phyloP scores from a whole-genome alignment of 2,329 filamentous ascomycete species.

The Beauveria scarabaeidicola region DNA sequence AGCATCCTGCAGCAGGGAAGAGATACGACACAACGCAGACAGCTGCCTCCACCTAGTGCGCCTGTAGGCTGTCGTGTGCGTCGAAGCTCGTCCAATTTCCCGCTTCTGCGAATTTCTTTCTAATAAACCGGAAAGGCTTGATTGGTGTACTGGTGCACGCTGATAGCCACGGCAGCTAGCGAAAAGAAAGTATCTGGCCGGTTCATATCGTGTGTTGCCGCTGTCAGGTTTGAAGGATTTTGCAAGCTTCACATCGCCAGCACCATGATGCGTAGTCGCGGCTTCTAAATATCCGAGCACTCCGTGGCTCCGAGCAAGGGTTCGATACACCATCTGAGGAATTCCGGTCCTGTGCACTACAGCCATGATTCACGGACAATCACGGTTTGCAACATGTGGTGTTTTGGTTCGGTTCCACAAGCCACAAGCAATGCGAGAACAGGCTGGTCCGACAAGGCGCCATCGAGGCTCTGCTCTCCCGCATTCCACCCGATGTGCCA shows the following conservation, averaged over 20 bases:
- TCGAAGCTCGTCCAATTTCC: slow-evolving; percentile 7
- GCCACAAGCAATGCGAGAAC: neutral
- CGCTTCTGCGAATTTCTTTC: slow-evolving; percentile 1
- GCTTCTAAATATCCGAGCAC: too few relatives aligned
- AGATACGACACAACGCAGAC: slow-evolving; percentile 2
- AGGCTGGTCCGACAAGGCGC: neutral
- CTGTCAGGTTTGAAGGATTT: too few relatives aligned
- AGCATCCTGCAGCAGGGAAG: slow-evolving; percentile 3
- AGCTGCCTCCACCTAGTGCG: slow-evolving; percentile 1
- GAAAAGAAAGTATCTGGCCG: neutral
- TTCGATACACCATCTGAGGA: neutral
- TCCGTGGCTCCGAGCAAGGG: neutral
- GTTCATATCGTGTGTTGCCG: neutral
- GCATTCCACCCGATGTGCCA: neutral
- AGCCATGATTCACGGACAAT: slow-evolving; percentile 1
- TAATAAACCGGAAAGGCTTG: neutral
- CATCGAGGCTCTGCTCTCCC: neutral
- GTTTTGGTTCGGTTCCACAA: slow-evolving; percentile 7
- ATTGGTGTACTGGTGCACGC: neutral
- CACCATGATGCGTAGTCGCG: neutral
- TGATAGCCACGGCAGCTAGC: neutral
- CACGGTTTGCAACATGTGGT: neutral
- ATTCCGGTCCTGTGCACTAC: neutral
- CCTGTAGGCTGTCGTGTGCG: neutral
- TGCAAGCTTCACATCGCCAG: neutral